phyloP scores from a whole-genome alignment of 169 alveolate genomes.

The Plasmodium inui region DNA sequence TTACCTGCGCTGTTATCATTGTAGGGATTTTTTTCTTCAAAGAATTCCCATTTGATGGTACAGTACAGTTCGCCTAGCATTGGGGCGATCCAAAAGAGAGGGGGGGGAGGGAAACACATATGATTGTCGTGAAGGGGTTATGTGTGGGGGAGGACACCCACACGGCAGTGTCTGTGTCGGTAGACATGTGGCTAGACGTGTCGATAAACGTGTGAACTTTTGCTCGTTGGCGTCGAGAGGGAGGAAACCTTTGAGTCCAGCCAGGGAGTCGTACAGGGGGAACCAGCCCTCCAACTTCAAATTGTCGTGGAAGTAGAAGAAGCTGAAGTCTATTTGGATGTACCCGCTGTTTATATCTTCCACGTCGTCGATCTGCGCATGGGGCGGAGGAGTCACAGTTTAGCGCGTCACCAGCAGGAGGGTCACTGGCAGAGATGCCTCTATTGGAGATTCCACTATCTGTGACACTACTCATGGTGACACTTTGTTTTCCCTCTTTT shows the following conservation, averaged over 20 bases:
- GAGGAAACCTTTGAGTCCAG: constrained; percentile 60
- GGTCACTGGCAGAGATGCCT: neutral
- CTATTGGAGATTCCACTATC: neutral
- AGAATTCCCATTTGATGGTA: constrained; percentile 72
- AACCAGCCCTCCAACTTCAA: constrained; percentile 75
- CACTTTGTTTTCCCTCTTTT: neutral
- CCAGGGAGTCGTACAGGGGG: constrained; percentile 71
- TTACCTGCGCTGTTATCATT: constrained; percentile 74
- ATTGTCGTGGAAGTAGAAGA: constrained; percentile 69
- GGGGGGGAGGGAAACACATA: neutral
- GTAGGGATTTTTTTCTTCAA: constrained; percentile 76
- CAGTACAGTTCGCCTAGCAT: constrained; percentile 65
- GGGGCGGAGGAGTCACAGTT: neutral
- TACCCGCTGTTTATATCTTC: constrained; percentile 65
- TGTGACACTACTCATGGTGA: neutral
- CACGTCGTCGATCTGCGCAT: constrained; percentile 50
- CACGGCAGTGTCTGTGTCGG: neutral
- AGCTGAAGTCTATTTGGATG: constrained; percentile 69
- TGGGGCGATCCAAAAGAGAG: neutral
- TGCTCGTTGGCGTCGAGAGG: neutral
- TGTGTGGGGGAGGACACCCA: neutral
- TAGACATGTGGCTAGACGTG: neutral
- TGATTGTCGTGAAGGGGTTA: neutral
- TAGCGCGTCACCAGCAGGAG: neutral
- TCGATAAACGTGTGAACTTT: neutral